These are phyloP conservation scores for Prunus mira DNA, from an alignment of 306 rosid species.

Conservation along the genomic window DNA sequence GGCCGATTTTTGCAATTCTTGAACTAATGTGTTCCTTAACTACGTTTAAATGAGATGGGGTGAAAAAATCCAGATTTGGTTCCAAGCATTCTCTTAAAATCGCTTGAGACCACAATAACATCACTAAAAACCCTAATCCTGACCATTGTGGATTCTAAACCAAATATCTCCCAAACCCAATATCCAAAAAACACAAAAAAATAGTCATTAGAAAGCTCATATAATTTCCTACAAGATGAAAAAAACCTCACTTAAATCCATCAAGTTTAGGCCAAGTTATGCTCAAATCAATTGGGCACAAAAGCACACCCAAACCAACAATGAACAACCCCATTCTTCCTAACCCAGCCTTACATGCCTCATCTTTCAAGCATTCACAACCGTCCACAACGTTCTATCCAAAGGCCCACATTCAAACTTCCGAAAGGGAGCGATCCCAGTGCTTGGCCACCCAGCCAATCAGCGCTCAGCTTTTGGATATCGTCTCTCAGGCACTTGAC, in stretches of 20 bases:
- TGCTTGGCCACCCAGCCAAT: slow-evolving; percentile 45
- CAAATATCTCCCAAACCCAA: slow-evolving; percentile 30
- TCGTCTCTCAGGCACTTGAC: slow-evolving; percentile 37
- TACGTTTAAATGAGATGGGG: slow-evolving; percentile 25
- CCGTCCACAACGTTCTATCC: slow-evolving; percentile 59
- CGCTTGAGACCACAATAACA: slow-evolving; percentile 42
- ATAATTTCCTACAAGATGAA: slow-evolving; percentile 29
- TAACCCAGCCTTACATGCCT: slow-evolving; percentile 19
- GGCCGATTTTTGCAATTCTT: slow-evolving; percentile 37
- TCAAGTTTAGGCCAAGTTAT: slow-evolving; percentile 12
- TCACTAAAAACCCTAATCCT: slow-evolving; percentile 51
- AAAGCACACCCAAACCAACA: slow-evolving; percentile 65
- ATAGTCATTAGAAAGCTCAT: slow-evolving; percentile 54
- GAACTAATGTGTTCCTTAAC: slow-evolving; percentile 30
- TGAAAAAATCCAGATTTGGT: neutral
- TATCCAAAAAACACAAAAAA: neutral
- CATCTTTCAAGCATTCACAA: slow-evolving; percentile 5
- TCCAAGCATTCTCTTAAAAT: slow-evolving; percentile 40
- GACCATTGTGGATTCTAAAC: slow-evolving; percentile 58
- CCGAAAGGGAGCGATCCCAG: slow-evolving; percentile 48
- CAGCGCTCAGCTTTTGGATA: slow-evolving; percentile 35
- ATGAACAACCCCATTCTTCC: slow-evolving; percentile 6
- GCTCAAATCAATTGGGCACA: slow-evolving; percentile 41
- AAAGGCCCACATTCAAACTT: slow-evolving; percentile 60
- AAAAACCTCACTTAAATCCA: slow-evolving; percentile 25